phyloP scores from a whole-genome alignment of 2,329 filamentous ascomycete genomes.

The Didymosphaeria variabile region DNA sequence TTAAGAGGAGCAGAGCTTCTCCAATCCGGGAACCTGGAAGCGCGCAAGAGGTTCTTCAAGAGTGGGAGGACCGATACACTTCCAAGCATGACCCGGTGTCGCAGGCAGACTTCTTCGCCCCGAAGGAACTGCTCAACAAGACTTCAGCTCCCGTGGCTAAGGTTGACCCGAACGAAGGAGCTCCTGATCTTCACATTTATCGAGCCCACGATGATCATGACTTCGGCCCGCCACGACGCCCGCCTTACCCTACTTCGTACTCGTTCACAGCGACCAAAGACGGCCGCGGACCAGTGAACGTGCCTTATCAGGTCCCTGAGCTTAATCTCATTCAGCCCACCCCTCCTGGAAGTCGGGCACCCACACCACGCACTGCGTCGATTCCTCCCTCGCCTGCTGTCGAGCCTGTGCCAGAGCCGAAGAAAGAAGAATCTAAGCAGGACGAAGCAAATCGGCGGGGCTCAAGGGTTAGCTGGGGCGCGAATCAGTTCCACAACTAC shows the following conservation, averaged over 20 bases:
- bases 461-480: slow-evolving; percentile 58
- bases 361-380: slow-evolving; percentile 48
- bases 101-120: slow-evolving; percentile 59
- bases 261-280: slow-evolving; percentile 53
- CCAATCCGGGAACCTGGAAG: slow-evolving; percentile 33
- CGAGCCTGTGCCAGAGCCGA: slow-evolving; percentile 34
- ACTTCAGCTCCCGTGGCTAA: slow-evolving; percentile 46
- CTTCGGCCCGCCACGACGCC: slow-evolving; percentile 33
- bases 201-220: slow-evolving; percentile 52
- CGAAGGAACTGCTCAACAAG: slow-evolving; percentile 53
- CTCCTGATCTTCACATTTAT: slow-evolving; percentile 54
- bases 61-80: slow-evolving; percentile 53
- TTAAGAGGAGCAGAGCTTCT: slow-evolving; percentile 48
- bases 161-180: slow-evolving; percentile 55
- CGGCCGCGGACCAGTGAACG: slow-evolving; percentile 38
- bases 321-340: slow-evolving; percentile 67
- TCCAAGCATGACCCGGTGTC: slow-evolving; percentile 44
- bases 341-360: slow-evolving; percentile 61
- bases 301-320: slow-evolving; percentile 59
- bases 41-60: slow-evolving; percentile 53
- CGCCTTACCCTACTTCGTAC: slow-evolving; percentile 51
- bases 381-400: slow-evolving; percentile 46
- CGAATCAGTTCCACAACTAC: slow-evolving; percentile 57
- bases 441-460: slow-evolving; percentile 35
- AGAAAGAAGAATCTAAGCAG: slow-evolving; percentile 30